Evolutionary conservation across 169 alveolate genomes (phyloP).

Genomic region (Fabrea salina): DNA sequence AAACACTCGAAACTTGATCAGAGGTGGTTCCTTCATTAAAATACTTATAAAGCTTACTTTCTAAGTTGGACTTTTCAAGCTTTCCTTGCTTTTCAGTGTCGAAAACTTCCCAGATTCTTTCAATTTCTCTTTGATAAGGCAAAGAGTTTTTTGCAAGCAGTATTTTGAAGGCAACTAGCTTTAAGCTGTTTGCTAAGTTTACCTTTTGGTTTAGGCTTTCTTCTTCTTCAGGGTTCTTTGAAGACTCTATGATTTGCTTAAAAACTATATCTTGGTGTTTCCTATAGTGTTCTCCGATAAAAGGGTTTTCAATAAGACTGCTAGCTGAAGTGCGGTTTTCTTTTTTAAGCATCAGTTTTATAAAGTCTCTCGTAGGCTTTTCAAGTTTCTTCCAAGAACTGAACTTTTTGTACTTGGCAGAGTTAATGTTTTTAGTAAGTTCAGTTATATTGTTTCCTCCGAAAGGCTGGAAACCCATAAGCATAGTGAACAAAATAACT

Average conservation of each 20-base stretch:
- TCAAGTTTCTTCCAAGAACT: background rate
- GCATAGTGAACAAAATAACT: constrained; percentile 42
- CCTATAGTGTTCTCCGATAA: background rate
- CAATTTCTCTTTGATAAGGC: background rate
- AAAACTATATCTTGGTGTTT: background rate
- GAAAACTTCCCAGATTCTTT: background rate
- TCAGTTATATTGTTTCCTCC: constrained; percentile 6
- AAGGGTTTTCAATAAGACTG: background rate
- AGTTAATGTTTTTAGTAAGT: constrained; percentile 23
- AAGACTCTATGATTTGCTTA: no score
- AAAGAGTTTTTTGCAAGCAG: background rate
- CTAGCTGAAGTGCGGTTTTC: background rate
- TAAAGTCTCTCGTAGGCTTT: background rate
- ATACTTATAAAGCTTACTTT: background rate
- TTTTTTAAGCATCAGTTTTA: background rate
- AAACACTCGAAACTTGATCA: background rate
- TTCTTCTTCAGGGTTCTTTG: background rate
- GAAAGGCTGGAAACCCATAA: constrained; percentile 49
- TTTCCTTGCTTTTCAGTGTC: background rate
- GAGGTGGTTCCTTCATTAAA: background rate
- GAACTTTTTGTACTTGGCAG: background rate
- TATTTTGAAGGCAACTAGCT: background rate
- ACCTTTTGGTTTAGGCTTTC: background rate
- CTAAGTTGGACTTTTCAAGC: background rate
- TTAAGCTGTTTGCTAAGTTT: background rate